Evolutionary conservation across 1,139 yeast genomes (phyloP).

Genomic region (Pneumocystis jirovecii): DNA sequence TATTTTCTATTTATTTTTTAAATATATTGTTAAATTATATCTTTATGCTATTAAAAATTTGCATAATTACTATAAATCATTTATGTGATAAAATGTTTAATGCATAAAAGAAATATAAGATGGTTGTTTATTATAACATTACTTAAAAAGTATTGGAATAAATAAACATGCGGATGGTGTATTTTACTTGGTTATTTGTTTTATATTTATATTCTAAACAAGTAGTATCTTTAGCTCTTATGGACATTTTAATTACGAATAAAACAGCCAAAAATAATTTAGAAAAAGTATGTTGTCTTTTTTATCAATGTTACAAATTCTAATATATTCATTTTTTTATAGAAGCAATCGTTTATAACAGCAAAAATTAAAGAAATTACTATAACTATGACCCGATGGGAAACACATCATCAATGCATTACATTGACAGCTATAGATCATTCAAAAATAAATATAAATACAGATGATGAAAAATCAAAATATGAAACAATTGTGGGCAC

Average conservation of each 20-base stretch:
- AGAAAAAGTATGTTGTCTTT: not conserved
- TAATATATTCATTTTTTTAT: not conserved
- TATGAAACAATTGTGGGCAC: not conserved
- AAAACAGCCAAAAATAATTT: not conserved
- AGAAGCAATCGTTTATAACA: not conserved
- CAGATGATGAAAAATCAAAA: not conserved
- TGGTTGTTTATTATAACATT: not conserved
- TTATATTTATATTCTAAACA: not conserved
- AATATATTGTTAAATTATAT: not conserved
- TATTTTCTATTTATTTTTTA: not conserved
- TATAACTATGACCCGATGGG: not conserved
- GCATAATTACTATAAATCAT: not conserved
- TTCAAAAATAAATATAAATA: not conserved
- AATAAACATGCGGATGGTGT: not conserved
- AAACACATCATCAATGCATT: not conserved
- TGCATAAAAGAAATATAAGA: not conserved
- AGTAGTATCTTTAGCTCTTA: not conserved
- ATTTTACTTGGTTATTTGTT: not conserved
- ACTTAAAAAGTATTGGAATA: not conserved
- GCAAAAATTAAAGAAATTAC: not conserved
- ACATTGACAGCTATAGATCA: not conserved
- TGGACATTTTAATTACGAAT: not conserved
- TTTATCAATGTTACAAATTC: not conserved
- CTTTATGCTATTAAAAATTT: not conserved
- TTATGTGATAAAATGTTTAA: not conserved